Base-by-base conservation (phyloP, 495 filamentous ascomycete species). In the Baudoinia panamericana region DNA sequence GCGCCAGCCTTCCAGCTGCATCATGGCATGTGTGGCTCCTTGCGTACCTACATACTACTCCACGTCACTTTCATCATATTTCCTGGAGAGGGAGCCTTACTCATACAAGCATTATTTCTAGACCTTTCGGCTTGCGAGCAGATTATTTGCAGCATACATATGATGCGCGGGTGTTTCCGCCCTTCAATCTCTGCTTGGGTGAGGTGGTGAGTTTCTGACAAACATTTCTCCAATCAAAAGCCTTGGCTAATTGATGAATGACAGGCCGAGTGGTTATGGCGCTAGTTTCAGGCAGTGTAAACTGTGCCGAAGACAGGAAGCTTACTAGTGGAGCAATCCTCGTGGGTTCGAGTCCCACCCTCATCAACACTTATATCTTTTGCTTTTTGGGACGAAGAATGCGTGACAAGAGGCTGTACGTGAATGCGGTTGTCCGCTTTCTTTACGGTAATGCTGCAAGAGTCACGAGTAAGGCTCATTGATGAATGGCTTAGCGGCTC, bases 11-110 rank as follows among this genome's bases (percentile, higher is more conserved):
- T 28, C 26, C 26, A 8, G 8, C n/a, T 28, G 8, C n/a, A 28
- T 28, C n/a, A 19, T 34, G 31, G 31, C 16, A 34, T 34, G 31
- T 34, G 31, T 34, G 31, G 22, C 31, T 34, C 31, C 31, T 34
- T 34, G 31, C 18, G 31, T 18, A 18, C 31, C 31, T 7, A 34
- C 31, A 34, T 34, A 15, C 18, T 17, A 7, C 13, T 18, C 18
- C 15, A 19, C 15, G 5, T 4, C 31, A n/a, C n/a, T n/a, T n/a
- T n/a, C n/a, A n/a, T n/a, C n/a, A n/a, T n/a, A n/a, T n/a, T n/a
- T n/a, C n/a, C n/a, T n/a, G n/a, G n/a, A n/a, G n/a, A n/a, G n/a
- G n/a, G n/a, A n/a, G n/a, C n/a, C n/a, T n/a, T n/a, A n/a, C n/a
- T n/a, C n/a, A n/a, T 18, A 34, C 31, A 5, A 34, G 10, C 12